phyloP scores from a whole-genome alignment of 345 rosid species.

The Nephelium lappaceum region DNA sequence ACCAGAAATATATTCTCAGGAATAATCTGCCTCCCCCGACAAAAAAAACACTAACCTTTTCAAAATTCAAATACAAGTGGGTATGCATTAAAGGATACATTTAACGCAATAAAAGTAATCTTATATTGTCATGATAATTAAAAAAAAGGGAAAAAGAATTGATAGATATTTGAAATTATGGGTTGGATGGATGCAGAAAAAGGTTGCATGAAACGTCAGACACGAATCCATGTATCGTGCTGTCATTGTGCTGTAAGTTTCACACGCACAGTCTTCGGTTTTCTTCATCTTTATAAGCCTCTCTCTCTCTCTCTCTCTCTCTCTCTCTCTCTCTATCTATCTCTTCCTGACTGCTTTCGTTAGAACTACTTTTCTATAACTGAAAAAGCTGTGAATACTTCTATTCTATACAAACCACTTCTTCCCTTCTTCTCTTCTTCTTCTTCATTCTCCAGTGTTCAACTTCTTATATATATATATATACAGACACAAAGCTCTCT shows the following conservation, averaged over 20 bases:
- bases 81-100: too few species aligned
- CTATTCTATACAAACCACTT: background rate
- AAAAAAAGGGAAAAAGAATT: too few species aligned
- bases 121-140: too few species aligned
- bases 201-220: conserved; percentile 17
- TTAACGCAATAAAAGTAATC: too few species aligned
- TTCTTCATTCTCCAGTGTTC: background rate
- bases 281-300: background rate
- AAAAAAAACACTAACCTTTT: too few species aligned
- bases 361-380: background rate
- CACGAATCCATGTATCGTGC: conserved; percentile 4
- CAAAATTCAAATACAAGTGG: too few species aligned
- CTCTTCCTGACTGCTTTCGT: background rate
- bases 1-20: too few species aligned
- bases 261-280: background rate
- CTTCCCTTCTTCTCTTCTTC: background rate
- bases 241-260: conserved; percentile 22
- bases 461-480: background rate
- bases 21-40: too few species aligned
- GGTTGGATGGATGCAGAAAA: background rate
- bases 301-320: too few species aligned
- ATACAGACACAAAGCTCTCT: too few species aligned
- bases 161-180: too few species aligned
- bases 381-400: background rate
- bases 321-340: too few species aligned